phyloP scores from a whole-genome alignment of 768 basidiomycete genomes.

The Cystobasidium onofrii region DNA sequence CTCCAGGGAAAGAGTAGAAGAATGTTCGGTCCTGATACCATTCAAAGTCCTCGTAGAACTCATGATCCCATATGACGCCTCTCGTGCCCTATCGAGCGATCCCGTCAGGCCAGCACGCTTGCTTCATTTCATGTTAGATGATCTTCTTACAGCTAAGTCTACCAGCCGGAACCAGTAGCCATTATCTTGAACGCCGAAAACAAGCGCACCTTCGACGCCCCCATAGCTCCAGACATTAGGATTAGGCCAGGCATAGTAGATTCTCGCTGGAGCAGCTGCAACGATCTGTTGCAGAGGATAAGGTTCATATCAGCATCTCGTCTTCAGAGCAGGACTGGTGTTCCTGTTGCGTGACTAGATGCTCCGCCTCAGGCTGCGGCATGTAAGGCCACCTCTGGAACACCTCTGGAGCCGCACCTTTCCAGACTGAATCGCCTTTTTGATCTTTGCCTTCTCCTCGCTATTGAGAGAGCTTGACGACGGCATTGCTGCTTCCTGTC shows the following conservation, averaged over 20 bases:
- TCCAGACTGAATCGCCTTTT: conserved; percentile 49
- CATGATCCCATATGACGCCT: conserved; percentile 87
- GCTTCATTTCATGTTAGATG: not conserved
- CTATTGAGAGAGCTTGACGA: conserved; percentile 61
- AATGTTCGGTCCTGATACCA: conserved; percentile 75
- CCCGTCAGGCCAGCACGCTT: not conserved
- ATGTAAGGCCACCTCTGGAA: not conserved
- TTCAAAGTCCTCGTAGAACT: conserved; percentile 71
- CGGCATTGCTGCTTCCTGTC: conserved; percentile 53
- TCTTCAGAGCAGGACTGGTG: too few species aligned
- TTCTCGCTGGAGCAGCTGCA: conserved; percentile 69
- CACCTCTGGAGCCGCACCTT: conserved; percentile 12
- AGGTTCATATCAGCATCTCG: not conserved
- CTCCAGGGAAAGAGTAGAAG: conserved; percentile 86
- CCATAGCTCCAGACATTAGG: conserved; percentile 73
- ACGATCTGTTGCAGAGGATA: conserved; percentile 49
- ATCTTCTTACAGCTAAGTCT: conserved; percentile 53
- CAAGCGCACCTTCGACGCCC: conserved; percentile 77
- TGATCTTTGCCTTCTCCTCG: conserved; percentile 68
- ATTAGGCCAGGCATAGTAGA: conserved; percentile 81
- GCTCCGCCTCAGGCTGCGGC: not conserved
- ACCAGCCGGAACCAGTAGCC: conserved; percentile 66
- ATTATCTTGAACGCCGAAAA: conserved; percentile 58
- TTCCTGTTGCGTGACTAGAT: not conserved
- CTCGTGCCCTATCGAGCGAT: conserved; percentile 56